phyloP scores from a whole-genome alignment of 2,329 filamentous ascomycete genomes.

The Didymella lethalis region DNA sequence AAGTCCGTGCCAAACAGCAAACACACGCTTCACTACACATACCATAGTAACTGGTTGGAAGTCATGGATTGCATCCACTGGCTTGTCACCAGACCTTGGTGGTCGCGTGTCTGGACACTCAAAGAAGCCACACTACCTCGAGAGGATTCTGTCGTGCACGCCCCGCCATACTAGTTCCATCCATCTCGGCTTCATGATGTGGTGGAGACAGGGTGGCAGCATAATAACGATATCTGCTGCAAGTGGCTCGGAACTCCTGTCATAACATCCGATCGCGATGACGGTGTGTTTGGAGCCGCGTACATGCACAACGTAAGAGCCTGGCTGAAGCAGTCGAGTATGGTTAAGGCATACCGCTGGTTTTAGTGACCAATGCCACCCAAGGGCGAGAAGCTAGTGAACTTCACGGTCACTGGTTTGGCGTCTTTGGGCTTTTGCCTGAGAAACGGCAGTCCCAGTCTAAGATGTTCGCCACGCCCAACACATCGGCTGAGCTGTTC shows the following conservation, averaged over 20 bases:
- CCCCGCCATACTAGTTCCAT: conserved; percentile 13
- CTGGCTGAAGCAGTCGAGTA: not conserved
- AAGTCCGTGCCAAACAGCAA: not conserved
- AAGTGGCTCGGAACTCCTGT: not conserved
- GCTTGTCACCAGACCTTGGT: conserved; percentile 18
- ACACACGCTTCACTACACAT: not conserved
- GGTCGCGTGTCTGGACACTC: conserved; percentile 15
- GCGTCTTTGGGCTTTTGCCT: conserved; percentile 18
- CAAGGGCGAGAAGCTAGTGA: conserved; percentile 14
- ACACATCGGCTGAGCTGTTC: not conserved
- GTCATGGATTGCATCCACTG: conserved; percentile 16
- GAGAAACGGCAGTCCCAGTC: conserved; percentile 5
- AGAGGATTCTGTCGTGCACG: conserved; percentile 11
- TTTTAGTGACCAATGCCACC: conserved; percentile 3
- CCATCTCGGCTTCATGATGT: conserved; percentile 11
- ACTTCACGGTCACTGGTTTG: conserved; percentile 18
- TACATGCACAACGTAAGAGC: not conserved
- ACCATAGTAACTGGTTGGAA: not conserved
- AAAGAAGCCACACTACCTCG: conserved; percentile 15
- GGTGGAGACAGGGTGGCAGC: conserved; percentile 2
- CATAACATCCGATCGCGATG: not conserved
- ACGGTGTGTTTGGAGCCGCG: not conserved
- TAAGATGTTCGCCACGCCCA: not conserved
- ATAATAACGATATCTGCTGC: not conserved
- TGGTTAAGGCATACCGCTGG: not conserved